Base-by-base conservation (phyloP, 495 filamentous ascomycete species). In the Podospora australis region DNA sequence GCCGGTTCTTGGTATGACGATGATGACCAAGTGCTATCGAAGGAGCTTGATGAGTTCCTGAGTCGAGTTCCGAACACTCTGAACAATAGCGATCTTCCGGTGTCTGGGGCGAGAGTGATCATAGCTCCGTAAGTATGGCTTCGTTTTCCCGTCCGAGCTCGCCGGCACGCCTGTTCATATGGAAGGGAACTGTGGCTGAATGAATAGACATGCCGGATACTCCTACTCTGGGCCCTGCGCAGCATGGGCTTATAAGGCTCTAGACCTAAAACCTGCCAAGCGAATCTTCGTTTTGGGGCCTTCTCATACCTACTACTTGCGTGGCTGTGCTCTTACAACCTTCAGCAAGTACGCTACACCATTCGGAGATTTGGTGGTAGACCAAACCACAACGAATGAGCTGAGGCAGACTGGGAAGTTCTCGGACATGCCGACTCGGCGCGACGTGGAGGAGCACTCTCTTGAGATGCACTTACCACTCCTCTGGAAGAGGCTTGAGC, bases 401-500 rank as follows among this genome's bases (percentile, higher is more conserved):
- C 79, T 97, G 13, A 71, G 75, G 28, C 55, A 69, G 4, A 83
- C 80, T 7, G 76, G 77, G 14, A 69, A 71, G 41, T 95, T 96
- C 62, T 76, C 81, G n/a, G 78, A 74, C n/a, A 90, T 96, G 78
- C 76, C 79, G 1, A 62, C 60, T 22, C 64, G 72, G 3, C 70
- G 79, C 8, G 92, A 99, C 55, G 83, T 90, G 51, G 83, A 80
- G 25, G 92, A 99, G 65, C 92, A 99, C 67, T 95, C 88, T 44
- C 81, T 97, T 20, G 94, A 97, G 68, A 95, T 97, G 82, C 92
- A 99, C 55, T 73, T 96, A 0, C 92, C 92, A 2, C 97, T 92
- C 59, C 82, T 97, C 54, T 88, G 92, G 77, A 90, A 91, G 64
- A 79, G 90, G 35, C 70, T 88, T 11, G 74, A 78, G 21, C 74